A percentile compares a stretch with the other conserved stretches of the same genome.
Conservation (phyloP, 2,329 filamentous ascomycete species). For the Tolypocladium amazonense region DNA sequence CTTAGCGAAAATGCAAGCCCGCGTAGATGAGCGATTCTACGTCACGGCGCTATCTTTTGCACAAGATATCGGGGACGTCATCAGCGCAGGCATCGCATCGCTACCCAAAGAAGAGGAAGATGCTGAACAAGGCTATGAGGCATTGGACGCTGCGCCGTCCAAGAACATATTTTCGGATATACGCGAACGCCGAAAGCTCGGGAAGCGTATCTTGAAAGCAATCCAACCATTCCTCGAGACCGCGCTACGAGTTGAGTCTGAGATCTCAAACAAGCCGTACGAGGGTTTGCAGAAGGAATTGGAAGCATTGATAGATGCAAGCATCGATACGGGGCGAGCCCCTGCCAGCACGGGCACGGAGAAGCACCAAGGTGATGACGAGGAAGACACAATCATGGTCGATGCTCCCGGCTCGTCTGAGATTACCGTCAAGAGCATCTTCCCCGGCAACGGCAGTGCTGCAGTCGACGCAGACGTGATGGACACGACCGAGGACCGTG, state of each 20-base stretch:
- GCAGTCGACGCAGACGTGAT: constrained; percentile 20
- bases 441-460: constrained; percentile 12
- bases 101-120: constrained; percentile 18
- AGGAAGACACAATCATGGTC: constrained; percentile 39
- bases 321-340: constrained; percentile 44
- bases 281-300: constrained; percentile 64
- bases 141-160: constrained; percentile 34
- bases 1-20: constrained; percentile 37
- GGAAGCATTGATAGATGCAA: constrained; percentile 60
- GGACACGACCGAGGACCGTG: constrained; percentile 26
- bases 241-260: constrained; percentile 71
- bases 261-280: constrained; percentile 59
- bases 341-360: constrained; percentile 24
- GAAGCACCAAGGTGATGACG: constrained; percentile 23
- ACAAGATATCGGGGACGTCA: constrained; percentile 43
- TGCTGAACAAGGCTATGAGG: constrained; percentile 18
- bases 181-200: constrained; percentile 73
- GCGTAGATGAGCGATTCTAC: constrained; percentile 46
- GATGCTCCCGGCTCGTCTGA: constrained; percentile 34
- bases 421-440: constrained; percentile 32
- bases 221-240: constrained; percentile 69
- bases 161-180: constrained; percentile 54
- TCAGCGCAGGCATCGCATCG: constrained; percentile 40
- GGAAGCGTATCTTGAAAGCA: constrained; percentile 78
- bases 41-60: constrained; percentile 47